Conservation (phyloP, 73 alveolate genomes). For the Symbiodinium natans region DNA sequence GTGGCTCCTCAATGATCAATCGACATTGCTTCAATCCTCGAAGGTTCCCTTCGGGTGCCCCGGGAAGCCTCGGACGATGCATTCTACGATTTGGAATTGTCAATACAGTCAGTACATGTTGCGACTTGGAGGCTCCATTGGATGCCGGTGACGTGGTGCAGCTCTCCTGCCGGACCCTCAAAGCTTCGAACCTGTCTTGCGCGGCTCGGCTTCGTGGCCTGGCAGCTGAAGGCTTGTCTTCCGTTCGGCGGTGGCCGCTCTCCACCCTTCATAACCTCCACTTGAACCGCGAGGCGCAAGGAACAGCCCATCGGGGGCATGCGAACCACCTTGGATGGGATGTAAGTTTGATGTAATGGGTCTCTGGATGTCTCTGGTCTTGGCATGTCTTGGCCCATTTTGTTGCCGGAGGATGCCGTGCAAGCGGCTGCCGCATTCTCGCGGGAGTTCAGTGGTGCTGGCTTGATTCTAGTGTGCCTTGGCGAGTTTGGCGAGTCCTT, state of each 20-base stretch:
- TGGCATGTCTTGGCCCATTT: no score
- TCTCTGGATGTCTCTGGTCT: no score
- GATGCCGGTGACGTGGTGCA: background rate
- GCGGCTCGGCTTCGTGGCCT: no score
- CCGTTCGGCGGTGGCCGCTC: background rate
- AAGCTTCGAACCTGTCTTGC: no score
- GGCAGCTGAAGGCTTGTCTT: background rate
- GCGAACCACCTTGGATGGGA: no score
- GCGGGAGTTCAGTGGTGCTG: background rate
- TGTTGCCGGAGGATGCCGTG: background rate
- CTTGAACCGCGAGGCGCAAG: background rate
- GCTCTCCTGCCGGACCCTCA: background rate
- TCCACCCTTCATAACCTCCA: background rate
- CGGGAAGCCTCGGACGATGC: background rate
- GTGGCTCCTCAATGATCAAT: constrained; percentile 5
- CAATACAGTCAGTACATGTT: background rate
- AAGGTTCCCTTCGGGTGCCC: no score
- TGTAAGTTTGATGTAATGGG: background rate
- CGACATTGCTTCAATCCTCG: background rate
- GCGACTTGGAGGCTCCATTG: background rate
- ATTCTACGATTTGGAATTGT: background rate
- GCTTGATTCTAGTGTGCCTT: background rate
- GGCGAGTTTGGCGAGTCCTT: background rate
- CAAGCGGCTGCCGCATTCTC: background rate
- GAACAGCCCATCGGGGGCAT: no score